Base-by-base conservation (phyloP, 129 eudicot species). In the Silybum marianum region DNA sequence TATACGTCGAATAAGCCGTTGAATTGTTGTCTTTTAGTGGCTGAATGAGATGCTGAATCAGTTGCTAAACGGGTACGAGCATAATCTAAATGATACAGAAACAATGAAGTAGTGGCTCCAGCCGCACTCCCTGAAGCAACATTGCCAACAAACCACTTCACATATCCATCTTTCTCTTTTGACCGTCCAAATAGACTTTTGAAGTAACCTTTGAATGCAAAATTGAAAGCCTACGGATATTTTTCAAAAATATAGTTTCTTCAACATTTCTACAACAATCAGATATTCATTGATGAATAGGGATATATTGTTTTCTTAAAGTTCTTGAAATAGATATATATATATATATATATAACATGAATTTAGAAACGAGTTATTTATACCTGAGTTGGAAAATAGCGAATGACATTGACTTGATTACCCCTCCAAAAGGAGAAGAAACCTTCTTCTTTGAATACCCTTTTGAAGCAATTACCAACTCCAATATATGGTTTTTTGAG, bases 61-160 rank as follows among this genome's bases (percentile, higher is more conserved):
- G 90, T 91, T 48, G 77, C 99, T 73, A 96, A 83, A 30, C 98
- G 98, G 42, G 99, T 96, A 58, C 99, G 85, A 25, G 92, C 99
- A 75, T 93, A 96, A 74, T 96, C 99, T 75, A 96, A 69, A 84
- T 96, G 99, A 88, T 96, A 96, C 4, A 96, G 85, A 82, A 96
- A 90, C 67, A 96, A 77, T 21, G 98, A 96, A 62, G 98, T 93
- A 54, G 99, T 96, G 67, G 99, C 99, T 81, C 99, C 99, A 23
- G 99, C 99, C 81, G 98, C 98, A 90, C 99, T 96, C 42, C 99
- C 99, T 2, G 98, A 93, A 87, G 99, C 99, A 83, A 96, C 91
- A 83, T 96, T 96, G 69, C 97, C 99, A 74, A 91, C 88, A 91
- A 96, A 96, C 99, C 98, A 93, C 88, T 91, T 93, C 34, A 87